Conservation (phyloP, 345 rosid species). For the Isatis tinctoria region DNA sequence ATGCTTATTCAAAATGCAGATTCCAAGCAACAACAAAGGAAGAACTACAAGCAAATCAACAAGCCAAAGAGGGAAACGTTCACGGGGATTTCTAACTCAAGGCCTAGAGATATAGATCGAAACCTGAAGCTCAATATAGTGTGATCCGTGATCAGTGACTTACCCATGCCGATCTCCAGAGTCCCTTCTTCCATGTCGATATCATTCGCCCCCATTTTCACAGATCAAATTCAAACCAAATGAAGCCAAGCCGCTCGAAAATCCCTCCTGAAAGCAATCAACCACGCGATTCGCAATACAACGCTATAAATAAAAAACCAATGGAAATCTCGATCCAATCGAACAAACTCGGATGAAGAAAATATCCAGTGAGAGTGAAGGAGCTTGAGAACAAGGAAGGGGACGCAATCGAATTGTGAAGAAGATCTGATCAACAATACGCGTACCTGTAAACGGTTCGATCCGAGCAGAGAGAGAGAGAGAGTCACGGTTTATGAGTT, state of each 20-base stretch:
- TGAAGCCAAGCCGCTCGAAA: background rate
- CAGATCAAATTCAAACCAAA: constrained; percentile 14
- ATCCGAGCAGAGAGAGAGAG: constrained; percentile 5
- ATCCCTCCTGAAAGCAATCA: constrained; percentile 9
- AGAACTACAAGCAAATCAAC: background rate
- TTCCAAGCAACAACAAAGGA: background rate
- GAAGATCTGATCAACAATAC: background rate
- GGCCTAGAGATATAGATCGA: background rate
- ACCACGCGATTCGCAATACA: background rate
- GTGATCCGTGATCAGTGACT: constrained; percentile 21
- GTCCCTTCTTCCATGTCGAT: constrained; percentile 62
- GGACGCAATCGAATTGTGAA: background rate
- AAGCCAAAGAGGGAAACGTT: background rate
- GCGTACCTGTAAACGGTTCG: constrained; percentile 18
- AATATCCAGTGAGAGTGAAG: background rate
- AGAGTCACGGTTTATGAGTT: constrained; percentile 10
- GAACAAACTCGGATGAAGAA: background rate
- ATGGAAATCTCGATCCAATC: constrained; percentile 8
- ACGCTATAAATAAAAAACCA: background rate
- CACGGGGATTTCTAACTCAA: background rate
- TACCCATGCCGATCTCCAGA: constrained; percentile 93
- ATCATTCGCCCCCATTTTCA: constrained; percentile 45
- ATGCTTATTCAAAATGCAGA: background rate
- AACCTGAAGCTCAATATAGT: background rate
- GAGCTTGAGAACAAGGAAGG: background rate